Evolutionary conservation across 2,329 filamentous ascomycete species (phyloP).

Genomic region (Penicillium sp.): DNA sequence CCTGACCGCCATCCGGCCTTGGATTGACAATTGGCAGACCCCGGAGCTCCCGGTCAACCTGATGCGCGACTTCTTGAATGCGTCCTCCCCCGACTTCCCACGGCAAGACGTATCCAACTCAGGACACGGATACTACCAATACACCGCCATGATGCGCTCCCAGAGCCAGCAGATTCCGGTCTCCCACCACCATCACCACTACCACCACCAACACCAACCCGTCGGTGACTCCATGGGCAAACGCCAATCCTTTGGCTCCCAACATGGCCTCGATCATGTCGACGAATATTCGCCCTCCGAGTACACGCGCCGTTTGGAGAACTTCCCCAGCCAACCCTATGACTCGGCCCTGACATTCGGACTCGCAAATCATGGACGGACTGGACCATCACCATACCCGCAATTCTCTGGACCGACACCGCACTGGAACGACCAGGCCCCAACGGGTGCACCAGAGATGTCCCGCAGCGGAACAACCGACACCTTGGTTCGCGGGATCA

Average conservation of each 20-base stretch:
- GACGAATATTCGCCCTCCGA: conserved; percentile 47
- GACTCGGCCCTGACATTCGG: conserved; percentile 21
- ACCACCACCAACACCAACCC: conserved; percentile 26
- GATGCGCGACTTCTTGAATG: conserved; percentile 34
- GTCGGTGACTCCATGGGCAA: conserved; percentile 28
- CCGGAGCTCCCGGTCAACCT: conserved; percentile 39
- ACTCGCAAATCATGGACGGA: conserved; percentile 18
- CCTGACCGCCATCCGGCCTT: conserved; percentile 30
- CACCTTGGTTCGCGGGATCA: conserved; percentile 45
- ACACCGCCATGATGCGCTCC: conserved; percentile 42
- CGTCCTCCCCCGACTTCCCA: conserved; percentile 31
- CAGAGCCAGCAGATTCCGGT: conserved; percentile 41
- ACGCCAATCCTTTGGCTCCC: conserved; percentile 35
- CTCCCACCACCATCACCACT: conserved; percentile 26
- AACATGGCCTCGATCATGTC: conserved; percentile 37
- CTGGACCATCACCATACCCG: conserved; percentile 9
- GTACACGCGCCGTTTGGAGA: conserved; percentile 42
- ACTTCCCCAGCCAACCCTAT: conserved; percentile 27
- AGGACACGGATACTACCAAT: conserved; percentile 31
- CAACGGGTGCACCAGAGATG: conserved; percentile 43
- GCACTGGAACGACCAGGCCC: conserved; percentile 27
- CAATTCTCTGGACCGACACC: conserved; percentile 18
- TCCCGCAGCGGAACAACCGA: conserved; percentile 49
- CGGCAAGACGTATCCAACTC: conserved; percentile 29
- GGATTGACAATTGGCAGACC: conserved; percentile 48